These are phyloP conservation scores for Dryas drummondii DNA, from an alignment of 306 rosid species.

Conservation along the genomic window DNA sequence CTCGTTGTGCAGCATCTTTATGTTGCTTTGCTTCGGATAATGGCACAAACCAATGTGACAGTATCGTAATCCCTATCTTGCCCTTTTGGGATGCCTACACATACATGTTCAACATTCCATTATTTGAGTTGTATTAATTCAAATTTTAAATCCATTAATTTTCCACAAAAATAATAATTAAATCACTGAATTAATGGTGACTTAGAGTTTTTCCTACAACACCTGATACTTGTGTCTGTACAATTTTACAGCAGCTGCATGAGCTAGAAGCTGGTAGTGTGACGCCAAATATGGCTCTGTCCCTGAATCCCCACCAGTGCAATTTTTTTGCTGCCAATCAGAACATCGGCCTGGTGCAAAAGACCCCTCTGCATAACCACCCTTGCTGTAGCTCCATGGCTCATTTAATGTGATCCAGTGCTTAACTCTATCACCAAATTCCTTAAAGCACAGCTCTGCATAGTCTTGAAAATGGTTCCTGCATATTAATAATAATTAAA, in stretches of 20 bases:
- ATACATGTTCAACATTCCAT: too few relatives aligned
- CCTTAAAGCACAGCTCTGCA: conserved; percentile 37
- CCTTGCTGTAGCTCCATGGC: conserved; percentile 17
- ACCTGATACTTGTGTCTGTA: conserved; percentile 63
- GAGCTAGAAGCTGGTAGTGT: conserved; percentile 60
- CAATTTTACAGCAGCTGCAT: conserved; percentile 50
- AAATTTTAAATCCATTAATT: too few relatives aligned
- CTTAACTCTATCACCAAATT: conserved; percentile 45
- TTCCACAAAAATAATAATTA: too few relatives aligned
- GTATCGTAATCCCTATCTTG: conserved; percentile 49
- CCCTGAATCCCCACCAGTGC: conserved; percentile 59
- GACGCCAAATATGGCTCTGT: conserved; percentile 62
- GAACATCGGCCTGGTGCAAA: conserved; percentile 48
- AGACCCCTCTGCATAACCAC: conserved; percentile 29
- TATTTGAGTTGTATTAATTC: too few relatives aligned
- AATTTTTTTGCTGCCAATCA: conserved; percentile 42
- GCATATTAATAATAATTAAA: neutral
- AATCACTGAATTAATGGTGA: too few relatives aligned
- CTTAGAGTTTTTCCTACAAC: too few relatives aligned
- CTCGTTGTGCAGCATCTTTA: conserved; percentile 41
- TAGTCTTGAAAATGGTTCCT: conserved; percentile 37
- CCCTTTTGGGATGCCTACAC: conserved; percentile 62
- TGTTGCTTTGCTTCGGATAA: conserved; percentile 24
- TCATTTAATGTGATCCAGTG: conserved; percentile 52
- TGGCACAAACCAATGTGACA: conserved; percentile 48